Evolutionary conservation across 2,329 filamentous ascomycete species (phyloP).

Genomic region (Myriosclerotinia curreyana): DNA sequence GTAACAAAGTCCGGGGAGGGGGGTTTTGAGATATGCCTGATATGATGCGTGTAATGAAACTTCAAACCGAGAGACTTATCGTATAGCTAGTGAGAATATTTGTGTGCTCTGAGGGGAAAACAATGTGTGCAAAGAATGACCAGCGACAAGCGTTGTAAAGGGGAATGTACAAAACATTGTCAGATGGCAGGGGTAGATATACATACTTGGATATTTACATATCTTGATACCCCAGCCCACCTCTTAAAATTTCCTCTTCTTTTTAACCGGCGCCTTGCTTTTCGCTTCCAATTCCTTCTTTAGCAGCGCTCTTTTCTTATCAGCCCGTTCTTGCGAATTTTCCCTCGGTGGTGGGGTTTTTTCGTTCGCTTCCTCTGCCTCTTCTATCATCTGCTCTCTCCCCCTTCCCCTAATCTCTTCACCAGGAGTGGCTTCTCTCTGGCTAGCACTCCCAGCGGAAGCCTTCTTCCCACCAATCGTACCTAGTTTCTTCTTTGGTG

Average conservation of each 20-base stretch:
- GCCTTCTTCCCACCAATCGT: constrained; percentile 25
- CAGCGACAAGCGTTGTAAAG: not conserved
- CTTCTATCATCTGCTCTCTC: constrained; percentile 24
- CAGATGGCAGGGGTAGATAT: not conserved
- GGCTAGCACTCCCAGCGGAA: constrained; percentile 8
- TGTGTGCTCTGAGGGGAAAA: not conserved
- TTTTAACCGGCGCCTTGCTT: constrained; percentile 36
- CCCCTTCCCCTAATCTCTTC: constrained; percentile 25
- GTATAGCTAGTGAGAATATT: not conserved
- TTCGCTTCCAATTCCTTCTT: constrained; percentile 39
- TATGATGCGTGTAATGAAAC: not conserved
- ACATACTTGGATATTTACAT: constrained; percentile 9
- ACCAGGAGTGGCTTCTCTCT: constrained; percentile 11
- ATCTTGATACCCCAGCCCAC: not conserved
- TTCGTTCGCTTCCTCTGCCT: constrained; percentile 13
- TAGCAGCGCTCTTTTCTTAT: constrained; percentile 35
- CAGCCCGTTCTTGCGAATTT: constrained; percentile 37
- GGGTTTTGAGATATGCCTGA: not conserved
- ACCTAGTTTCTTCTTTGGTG: constrained; percentile 33
- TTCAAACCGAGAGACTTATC: constrained; percentile 1
- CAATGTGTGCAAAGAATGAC: not conserved
- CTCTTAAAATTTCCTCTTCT: constrained; percentile 40
- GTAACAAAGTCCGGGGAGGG: not conserved
- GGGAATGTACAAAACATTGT: not conserved
- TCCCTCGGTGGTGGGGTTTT: constrained; percentile 28